These are phyloP conservation scores for Pleurotus pulmonarius DNA, from an alignment of 768 basidiomycete genomes.

Conservation along the genomic window DNA sequence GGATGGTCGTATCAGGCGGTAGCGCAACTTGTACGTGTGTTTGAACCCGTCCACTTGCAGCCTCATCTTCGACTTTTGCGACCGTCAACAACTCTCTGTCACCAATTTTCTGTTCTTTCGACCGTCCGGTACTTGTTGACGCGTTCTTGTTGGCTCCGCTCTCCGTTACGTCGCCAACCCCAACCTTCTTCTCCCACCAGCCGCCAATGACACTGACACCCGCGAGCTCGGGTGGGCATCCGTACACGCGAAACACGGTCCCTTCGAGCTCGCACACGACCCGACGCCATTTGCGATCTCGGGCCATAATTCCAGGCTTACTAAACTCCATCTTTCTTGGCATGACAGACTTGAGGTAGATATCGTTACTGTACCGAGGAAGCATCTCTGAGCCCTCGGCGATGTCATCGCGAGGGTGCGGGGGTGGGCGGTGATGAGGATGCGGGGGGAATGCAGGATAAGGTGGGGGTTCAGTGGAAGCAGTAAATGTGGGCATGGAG, in stretches of 20 bases:
- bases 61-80: constrained; percentile 19
- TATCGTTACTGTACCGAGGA: constrained; percentile 76
- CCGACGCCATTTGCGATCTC: constrained; percentile 89
- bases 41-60: constrained; percentile 19
- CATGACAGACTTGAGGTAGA: constrained; percentile 79
- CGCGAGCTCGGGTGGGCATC: constrained; percentile 35
- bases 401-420: constrained; percentile 58
- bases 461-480: constrained; percentile 60
- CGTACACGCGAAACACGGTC: constrained; percentile 81
- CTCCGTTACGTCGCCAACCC: constrained; percentile 57
- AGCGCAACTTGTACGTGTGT: constrained; percentile 13
- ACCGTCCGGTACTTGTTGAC: neutral
- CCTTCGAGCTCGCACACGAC: constrained; percentile 89
- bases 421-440: constrained; percentile 18
- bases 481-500: constrained; percentile 68
- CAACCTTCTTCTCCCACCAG: constrained; percentile 79
- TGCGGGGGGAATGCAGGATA: constrained; percentile 44
- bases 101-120: constrained; percentile 15
- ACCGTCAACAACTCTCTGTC: constrained; percentile 16
- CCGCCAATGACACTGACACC: constrained; percentile 56
- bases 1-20: neutral
- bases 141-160: constrained; percentile 12
- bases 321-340: constrained; percentile 93
- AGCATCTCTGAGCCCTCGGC: constrained; percentile 74
- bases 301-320: constrained; percentile 79